phyloP scores from a whole-genome alignment of 1,284 basidiomycete genomes.

The Ganoderma multipileum region DNA sequence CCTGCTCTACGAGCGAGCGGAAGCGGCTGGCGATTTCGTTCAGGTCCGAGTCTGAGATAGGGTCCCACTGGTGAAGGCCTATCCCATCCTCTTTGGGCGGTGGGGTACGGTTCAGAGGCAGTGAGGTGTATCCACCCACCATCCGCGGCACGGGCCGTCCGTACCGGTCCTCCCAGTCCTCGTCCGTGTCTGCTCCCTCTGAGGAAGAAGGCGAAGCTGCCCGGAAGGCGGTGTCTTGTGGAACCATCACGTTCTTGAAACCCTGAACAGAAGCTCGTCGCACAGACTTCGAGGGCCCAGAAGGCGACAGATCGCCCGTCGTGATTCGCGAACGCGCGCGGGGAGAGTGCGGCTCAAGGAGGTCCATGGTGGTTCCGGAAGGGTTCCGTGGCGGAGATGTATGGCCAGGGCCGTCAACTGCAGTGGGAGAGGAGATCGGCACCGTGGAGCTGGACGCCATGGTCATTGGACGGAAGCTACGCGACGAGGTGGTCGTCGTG shows the following conservation, averaged over 20 bases:
- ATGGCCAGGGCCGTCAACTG: constrained; percentile 10
- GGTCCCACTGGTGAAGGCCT: constrained; percentile 15
- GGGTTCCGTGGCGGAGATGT: constrained; percentile 20
- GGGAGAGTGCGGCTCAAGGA: constrained; percentile 29
- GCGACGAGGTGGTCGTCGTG: constrained; percentile 26
- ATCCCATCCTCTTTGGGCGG: constrained; percentile 7
- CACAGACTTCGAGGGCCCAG: constrained; percentile 23
- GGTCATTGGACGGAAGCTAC: constrained; percentile 34
- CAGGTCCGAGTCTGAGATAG: constrained; percentile 44
- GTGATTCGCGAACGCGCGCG: constrained; percentile 33
- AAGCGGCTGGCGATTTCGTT: constrained; percentile 56
- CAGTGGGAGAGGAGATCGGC: constrained; percentile 29
- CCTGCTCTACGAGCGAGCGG: constrained; percentile 54
- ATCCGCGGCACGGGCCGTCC: constrained; percentile 28
- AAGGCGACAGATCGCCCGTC: constrained; percentile 23
- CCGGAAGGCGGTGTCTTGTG: constrained; percentile 18
- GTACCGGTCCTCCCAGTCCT: constrained; percentile 27
- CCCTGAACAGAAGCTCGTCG: constrained; percentile 25
- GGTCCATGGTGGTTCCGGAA: constrained; percentile 21
- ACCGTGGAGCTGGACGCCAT: constrained; percentile 28
- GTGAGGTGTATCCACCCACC: constrained; percentile 29
- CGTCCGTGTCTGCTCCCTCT: constrained; percentile 31
- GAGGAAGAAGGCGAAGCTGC: constrained; percentile 32
- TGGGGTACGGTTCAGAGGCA: constrained; percentile 20
- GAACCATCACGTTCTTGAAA: constrained; percentile 13